Percentiles rank a stretch among this genome's conserved stretches.
These are phyloP conservation scores for Tricholoma furcatifolium DNA, from an alignment of 768 basidiomycete genomes.

Conservation along the genomic window DNA sequence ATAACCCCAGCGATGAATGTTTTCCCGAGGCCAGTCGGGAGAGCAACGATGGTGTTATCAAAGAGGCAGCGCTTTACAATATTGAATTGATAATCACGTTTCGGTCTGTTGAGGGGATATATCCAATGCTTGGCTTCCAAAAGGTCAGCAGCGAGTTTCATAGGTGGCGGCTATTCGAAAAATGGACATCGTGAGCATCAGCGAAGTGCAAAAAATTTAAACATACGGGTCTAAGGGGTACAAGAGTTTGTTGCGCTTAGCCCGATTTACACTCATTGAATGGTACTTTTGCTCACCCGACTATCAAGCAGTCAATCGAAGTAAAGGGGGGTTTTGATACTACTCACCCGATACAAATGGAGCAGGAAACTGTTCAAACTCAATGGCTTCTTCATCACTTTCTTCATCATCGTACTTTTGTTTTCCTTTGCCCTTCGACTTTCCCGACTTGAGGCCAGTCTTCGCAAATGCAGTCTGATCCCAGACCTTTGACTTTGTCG, in stretches of 20 bases:
- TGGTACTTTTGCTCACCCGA: slow-evolving; percentile 44
- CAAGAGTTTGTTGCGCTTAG: neutral
- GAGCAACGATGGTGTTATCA: slow-evolving; percentile 90
- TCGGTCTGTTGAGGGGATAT: slow-evolving; percentile 84
- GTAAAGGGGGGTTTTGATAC: neutral
- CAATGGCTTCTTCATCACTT: slow-evolving; percentile 58
- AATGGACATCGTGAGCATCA: neutral
- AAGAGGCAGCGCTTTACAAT: slow-evolving; percentile 84
- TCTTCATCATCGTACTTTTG: slow-evolving; percentile 46
- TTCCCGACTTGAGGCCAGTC: slow-evolving; percentile 61
- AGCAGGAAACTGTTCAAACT: slow-evolving; percentile 84
- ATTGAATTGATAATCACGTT: slow-evolving; percentile 93
- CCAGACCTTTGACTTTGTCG: slow-evolving; percentile 80
- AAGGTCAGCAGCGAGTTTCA: slow-evolving; percentile 79
- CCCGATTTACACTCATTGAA: neutral
- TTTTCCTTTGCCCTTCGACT: slow-evolving; percentile 52
- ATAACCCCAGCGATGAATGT: slow-evolving; percentile 97
- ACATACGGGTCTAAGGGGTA: slow-evolving; percentile 29
- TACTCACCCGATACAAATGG: slow-evolving; percentile 69
- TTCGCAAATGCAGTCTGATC: slow-evolving; percentile 88
- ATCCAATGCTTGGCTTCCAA: slow-evolving; percentile 85
- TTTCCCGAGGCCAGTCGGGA: slow-evolving; percentile 96
- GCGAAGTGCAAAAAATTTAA: too few species aligned
- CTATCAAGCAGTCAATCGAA: slow-evolving; percentile 24
- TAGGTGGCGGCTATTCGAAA: slow-evolving; percentile 55